Evolutionary conservation across 345 rosid species (phyloP).

Genomic region (Arabis hirsuta): DNA sequence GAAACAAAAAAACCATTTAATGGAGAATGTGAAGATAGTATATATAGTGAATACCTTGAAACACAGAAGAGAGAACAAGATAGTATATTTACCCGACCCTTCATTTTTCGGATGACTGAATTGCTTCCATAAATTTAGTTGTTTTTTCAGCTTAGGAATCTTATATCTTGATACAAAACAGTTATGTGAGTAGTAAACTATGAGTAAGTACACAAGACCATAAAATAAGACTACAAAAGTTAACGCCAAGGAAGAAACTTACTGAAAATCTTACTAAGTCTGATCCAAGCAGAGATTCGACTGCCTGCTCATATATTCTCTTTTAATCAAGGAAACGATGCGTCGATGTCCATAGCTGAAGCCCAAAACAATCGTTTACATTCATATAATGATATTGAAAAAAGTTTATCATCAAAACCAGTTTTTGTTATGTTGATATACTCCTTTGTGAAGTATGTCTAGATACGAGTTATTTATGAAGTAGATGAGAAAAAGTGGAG

Average conservation of each 20-base stretch:
- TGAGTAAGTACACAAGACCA: neutral
- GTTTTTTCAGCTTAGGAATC: neutral
- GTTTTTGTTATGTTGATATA: neutral
- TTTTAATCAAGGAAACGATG: neutral
- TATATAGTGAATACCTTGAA: too few species aligned
- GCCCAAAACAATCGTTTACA: too few species aligned
- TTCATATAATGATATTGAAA: neutral
- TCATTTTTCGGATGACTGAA: neutral
- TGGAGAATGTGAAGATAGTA: too few species aligned
- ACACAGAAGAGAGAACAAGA: too few species aligned
- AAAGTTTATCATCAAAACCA: neutral
- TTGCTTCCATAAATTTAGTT: neutral
- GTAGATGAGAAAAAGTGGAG: neutral
- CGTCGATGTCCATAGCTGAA: neutral
- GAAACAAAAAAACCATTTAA: too few species aligned
- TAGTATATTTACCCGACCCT: neutral
- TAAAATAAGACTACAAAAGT: neutral
- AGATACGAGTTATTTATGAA: neutral
- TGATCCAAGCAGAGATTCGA: too few species aligned
- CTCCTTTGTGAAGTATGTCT: neutral
- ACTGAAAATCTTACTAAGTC: neutral
- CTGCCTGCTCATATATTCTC: neutral
- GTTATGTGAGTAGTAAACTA: neutral
- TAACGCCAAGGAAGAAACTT: neutral
- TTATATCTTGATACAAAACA: neutral